Conservation (phyloP, 257 asterid genomes). For the Leptodermis oblonga region DNA sequence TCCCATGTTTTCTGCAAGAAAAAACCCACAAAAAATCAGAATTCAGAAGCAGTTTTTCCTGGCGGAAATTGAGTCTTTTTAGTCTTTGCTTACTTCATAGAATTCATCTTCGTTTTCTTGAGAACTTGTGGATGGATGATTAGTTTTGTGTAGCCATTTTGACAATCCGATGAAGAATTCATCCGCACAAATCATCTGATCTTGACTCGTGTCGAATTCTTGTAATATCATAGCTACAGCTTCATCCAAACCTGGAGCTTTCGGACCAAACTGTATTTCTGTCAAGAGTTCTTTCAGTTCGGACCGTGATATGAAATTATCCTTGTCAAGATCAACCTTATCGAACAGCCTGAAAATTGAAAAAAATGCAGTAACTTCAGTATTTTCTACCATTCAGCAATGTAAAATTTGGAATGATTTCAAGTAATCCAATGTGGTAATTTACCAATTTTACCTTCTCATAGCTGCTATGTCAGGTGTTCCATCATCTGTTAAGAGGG, state of each 20-base stretch:
- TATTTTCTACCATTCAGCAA: too few relatives aligned
- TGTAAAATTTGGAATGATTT: background rate
- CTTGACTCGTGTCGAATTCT: conserved; percentile 41
- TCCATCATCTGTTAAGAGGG: conserved; percentile 40
- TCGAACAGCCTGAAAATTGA: conserved; percentile 48
- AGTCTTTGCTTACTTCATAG: conserved; percentile 31
- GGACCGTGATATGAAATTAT: conserved; percentile 31
- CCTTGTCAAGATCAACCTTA: conserved; percentile 39
- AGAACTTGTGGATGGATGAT: conserved; percentile 8
- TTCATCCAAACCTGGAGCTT: conserved; percentile 27
- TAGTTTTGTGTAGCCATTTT: conserved; percentile 30
- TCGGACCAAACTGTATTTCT: conserved; percentile 35
- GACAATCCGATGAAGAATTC: conserved; percentile 44
- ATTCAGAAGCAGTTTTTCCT: too few relatives aligned
- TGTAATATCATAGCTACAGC: conserved; percentile 46
- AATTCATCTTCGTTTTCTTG: conserved; percentile 27
- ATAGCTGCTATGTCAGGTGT: conserved; percentile 45
- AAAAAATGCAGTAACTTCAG: too few relatives aligned
- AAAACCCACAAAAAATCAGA: background rate
- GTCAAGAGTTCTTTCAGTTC: conserved; percentile 40
- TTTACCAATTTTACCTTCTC: conserved; percentile 36
- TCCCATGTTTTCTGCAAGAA: conserved; percentile 58
- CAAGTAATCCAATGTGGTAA: background rate
- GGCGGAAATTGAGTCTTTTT: too few relatives aligned
- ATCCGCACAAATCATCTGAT: conserved; percentile 35